These are phyloP conservation scores for Dothistroma septosporum DNA, from an alignment of 2,329 filamentous ascomycete species.

Conservation along the genomic window DNA sequence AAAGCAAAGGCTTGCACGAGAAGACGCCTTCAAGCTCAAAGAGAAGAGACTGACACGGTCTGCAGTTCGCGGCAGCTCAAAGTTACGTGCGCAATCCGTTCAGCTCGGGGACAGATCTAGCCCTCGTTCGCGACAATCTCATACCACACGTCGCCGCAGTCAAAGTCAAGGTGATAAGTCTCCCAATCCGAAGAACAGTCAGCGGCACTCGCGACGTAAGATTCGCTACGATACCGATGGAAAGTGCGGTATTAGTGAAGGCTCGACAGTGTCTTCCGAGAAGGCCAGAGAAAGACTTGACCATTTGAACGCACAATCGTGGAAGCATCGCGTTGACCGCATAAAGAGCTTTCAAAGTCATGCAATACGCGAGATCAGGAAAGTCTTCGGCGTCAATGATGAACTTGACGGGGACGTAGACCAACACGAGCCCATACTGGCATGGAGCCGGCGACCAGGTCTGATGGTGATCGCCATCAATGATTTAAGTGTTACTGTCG, in stretches of 20 bases:
- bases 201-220: conserved; percentile 36
- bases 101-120: conserved; percentile 41
- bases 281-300: conserved; percentile 74
- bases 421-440: conserved; percentile 78
- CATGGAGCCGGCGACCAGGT: conserved; percentile 78
- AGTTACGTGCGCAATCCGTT: conserved; percentile 52
- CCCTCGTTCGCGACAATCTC: conserved; percentile 29
- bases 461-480: conserved; percentile 76
- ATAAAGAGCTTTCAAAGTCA: conserved; percentile 65
- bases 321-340: conserved; percentile 85
- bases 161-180: conserved; percentile 34
- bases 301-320: conserved; percentile 79
- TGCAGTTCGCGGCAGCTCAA: conserved; percentile 48
- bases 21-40: conserved; percentile 86
- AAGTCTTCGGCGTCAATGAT: conserved; percentile 76
- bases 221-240: conserved; percentile 75
- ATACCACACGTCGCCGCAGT: conserved; percentile 36
- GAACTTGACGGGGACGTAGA: conserved; percentile 76
- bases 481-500: conserved; percentile 78
- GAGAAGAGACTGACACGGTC: conserved; percentile 73
- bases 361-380: conserved; percentile 73
- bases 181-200: conserved; percentile 23
- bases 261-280: conserved; percentile 66
- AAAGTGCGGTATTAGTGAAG: conserved; percentile 66
- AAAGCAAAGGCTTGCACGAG: conserved; percentile 79